Evolutionary conservation across 1,284 basidiomycete species (phyloP), one percentile per base, ranked within the genome.

Genomic region (Cronartium ribicola): DNA sequence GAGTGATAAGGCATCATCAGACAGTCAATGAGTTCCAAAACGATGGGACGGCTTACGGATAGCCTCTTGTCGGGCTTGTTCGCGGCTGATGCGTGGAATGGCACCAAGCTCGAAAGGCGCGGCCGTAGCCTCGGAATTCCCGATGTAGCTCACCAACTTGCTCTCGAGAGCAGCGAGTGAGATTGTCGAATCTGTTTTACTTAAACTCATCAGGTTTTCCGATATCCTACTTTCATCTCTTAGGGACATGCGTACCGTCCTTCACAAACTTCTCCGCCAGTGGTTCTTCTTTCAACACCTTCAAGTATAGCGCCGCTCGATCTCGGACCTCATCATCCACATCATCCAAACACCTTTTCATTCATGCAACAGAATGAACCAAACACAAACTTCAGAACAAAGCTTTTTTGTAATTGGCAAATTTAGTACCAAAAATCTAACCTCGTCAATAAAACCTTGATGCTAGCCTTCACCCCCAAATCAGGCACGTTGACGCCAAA

Each of bases 291-390:
- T 89, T 86, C 79, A 97, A 87, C 6, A 91, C 86, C 83, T 88
- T 89, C 76, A 96, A 86, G 82, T 96, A 98, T 83, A 98, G 87
- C 10, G 95, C 92, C 5, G 95, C 96, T 75, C 96, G 90, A 82
- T 99, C 96, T 68, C 96, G 89, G 76, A 99, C 96, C 84, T 99
- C 96, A 80, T 99, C 96, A 77, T 98, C 96, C 20, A 98, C 92
- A 82, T 99, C 96, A 81, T 98, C 96, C 77, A 98, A 84, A 81
- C 96, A 99, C 78, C 93, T 29, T 29, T 29, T 29, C 29, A 29
- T 29, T 29, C 29, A 29, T 92, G 76, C 5, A 41, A 22, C 11
- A 57, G 46, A 61, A 43, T 72, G 43, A 46, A 79, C 66, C 22
- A 75, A 75, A 65, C 66, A 3, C 22, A 43, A 3, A 62, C 6